Base-by-base conservation (phyloP, 2,329 filamentous ascomycete species). In the Pseudogymnoascus sp. region DNA sequence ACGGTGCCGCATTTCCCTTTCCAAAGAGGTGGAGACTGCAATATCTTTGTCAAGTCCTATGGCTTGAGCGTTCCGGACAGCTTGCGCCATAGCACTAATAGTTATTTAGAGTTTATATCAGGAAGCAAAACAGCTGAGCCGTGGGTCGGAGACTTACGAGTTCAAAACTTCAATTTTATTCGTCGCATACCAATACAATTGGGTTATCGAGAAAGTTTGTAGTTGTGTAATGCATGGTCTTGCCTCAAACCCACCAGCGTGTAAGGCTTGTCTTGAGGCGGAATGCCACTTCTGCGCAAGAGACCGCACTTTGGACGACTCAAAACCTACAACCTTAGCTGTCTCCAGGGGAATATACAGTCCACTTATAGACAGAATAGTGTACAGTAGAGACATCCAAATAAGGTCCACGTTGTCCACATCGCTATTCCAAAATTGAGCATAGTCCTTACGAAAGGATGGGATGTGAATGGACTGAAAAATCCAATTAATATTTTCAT, bases 331-430 rank as follows among this genome's bases (percentile, higher is more conserved):
- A 13, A 64, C 59, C 54, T 69, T 67, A 26, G 67, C 66, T 15
- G 63, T 66, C 15, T 65, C 63, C 4, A 66, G 62, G 1, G 71
- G 69, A 5, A 69, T 64, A 33, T 68, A 70, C 11, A 73, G 65
- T 3, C 70, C 69, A 58, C 67, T 68, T 31, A 67, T 62, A 4
- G 70, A 72, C 15, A 73, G 65, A 17, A 72, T 66, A 29, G 67
- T 67, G 41, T 68, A 70, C 9, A 73, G 61, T 3, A 73, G 65
- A 2, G 71, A 69, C 7, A 71, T 60, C 70, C 71, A 72, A 35
- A 72, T 69, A 4, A 73, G 63, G 62, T 72, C 69, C 17, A 70
- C 64, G 21, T 71, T 64, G 29, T 69, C 60, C 3, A 69, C 54
- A 4, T 63, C 63, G 13, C 50, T 63, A 4, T 66, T 61, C 71